These are phyloP conservation scores for Xerocomus brunneocitrinus DNA, from an alignment of 768 basidiomycete species.

Conservation along the genomic window DNA sequence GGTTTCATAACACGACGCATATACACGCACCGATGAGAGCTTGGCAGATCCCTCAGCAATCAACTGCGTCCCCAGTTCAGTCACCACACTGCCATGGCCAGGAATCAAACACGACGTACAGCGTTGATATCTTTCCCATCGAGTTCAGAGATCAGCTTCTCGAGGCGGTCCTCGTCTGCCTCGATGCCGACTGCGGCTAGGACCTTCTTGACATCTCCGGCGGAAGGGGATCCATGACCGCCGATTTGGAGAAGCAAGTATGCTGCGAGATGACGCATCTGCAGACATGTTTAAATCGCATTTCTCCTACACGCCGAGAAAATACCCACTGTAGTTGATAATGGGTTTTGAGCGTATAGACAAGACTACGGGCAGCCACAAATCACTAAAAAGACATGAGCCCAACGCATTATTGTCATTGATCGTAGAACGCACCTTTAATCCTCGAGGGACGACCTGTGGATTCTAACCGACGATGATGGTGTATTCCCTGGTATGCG, in stretches of 20 bases:
- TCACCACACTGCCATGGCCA: not conserved
- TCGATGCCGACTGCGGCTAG: slow-evolving; percentile 85
- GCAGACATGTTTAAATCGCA: slow-evolving; percentile 1
- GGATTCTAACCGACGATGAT: slow-evolving; percentile 78
- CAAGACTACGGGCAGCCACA: slow-evolving; percentile 75
- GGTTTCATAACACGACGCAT: not conserved
- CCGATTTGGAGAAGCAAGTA: slow-evolving; percentile 96
- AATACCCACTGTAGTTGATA: slow-evolving; percentile 41
- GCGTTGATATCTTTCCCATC: slow-evolving; percentile 83
- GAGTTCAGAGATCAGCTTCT: slow-evolving; percentile 84
- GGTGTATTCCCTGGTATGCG: slow-evolving; percentile 12
- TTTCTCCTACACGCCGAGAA: not conserved
- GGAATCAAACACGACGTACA: slow-evolving; percentile 39
- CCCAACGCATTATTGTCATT: not conserved
- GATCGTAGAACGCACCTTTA: slow-evolving; percentile 47
- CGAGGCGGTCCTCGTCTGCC: slow-evolving; percentile 75
- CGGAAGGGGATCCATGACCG: slow-evolving; percentile 84
- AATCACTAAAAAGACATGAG: slow-evolving; percentile 58
- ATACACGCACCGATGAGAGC: slow-evolving; percentile 78
- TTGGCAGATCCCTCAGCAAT: slow-evolving; percentile 91
- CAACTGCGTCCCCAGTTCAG: slow-evolving; percentile 44
- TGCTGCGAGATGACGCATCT: slow-evolving; percentile 94
- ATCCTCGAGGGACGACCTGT: slow-evolving; percentile 92
- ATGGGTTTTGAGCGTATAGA: slow-evolving; percentile 27
- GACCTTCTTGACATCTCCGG: slow-evolving; percentile 83